Percentiles rank a stretch among this genome's conserved stretches.
Conservation (phyloP, 2,329 filamentous ascomycete species). For the Mariannaea sp. region DNA sequence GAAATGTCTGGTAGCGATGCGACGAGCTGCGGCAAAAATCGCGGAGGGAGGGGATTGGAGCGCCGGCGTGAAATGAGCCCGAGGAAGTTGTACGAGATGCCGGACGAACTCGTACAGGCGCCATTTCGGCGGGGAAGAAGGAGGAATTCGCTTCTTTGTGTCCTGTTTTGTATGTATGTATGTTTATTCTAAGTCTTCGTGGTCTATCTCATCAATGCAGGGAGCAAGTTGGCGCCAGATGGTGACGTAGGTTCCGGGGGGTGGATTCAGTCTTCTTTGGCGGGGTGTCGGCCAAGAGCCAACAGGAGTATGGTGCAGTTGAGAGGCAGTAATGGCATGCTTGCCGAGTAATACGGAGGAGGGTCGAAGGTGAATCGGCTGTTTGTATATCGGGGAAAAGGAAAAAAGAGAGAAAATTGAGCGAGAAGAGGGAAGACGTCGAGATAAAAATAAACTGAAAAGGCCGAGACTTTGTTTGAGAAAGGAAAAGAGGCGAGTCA, state of each 20-base stretch:
- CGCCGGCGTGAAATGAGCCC: slow-evolving; percentile 58
- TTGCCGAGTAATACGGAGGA: neutral
- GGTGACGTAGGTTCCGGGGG: too few species aligned
- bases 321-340: too few species aligned
- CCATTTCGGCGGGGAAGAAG: slow-evolving; percentile 21
- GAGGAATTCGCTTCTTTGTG: neutral
- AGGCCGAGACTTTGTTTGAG: neutral
- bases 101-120: slow-evolving; percentile 24
- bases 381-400: too few species aligned
- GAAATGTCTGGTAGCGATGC: slow-evolving; percentile 81
- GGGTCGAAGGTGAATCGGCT: neutral
- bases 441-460: neutral
- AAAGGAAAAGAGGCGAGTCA: neutral
- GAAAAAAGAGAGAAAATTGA: neutral
- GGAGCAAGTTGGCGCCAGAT: neutral
- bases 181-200: neutral
- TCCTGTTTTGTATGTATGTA: too few species aligned
- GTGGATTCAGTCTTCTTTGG: too few species aligned
- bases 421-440: neutral
- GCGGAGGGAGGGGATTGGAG: slow-evolving; percentile 50
- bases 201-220: too few species aligned
- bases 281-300: too few species aligned
- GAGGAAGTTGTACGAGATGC: slow-evolving; percentile 41
- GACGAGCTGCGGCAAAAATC: slow-evolving; percentile 47
- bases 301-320: neutral